These are phyloP conservation scores for Camellia oleifera DNA, from an alignment of 179 eudicot genomes.

Conservation along the genomic window DNA sequence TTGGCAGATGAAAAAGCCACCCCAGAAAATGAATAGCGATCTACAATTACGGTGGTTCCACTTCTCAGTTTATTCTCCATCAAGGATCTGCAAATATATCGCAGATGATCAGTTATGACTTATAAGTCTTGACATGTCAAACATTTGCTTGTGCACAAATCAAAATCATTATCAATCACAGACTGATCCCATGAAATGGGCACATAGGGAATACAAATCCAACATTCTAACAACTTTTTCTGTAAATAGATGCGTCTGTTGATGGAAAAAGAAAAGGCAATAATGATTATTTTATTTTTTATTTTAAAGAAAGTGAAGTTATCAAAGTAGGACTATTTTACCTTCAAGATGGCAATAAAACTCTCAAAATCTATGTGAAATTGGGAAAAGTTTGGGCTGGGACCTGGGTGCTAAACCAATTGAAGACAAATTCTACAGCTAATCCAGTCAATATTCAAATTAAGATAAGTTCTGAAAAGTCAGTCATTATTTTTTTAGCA, in stretches of 20 bases:
- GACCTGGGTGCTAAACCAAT: not conserved
- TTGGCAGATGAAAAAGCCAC: conserved; percentile 97
- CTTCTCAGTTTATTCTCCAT: conserved; percentile 84
- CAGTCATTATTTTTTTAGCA: no score
- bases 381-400: not conserved
- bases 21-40: conserved; percentile 95
- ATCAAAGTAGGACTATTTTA: not conserved
- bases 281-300: not conserved
- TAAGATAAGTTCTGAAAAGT: no score
- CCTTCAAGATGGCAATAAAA: not conserved
- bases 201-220: not conserved
- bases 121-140: not conserved
- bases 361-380: not conserved
- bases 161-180: not conserved
- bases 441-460: not conserved
- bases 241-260: not conserved
- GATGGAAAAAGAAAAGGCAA: no score
- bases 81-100: conserved; percentile 42
- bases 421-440: not conserved
- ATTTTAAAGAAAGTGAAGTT: no score
- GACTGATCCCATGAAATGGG: not conserved
- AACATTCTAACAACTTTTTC: not conserved
- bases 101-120: not conserved
- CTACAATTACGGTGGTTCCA: conserved; percentile 81
- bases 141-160: not conserved